Evolutionary conservation across 192 early-diverging fungal species (phyloP).

Genomic region (Podila epicladia): DNA sequence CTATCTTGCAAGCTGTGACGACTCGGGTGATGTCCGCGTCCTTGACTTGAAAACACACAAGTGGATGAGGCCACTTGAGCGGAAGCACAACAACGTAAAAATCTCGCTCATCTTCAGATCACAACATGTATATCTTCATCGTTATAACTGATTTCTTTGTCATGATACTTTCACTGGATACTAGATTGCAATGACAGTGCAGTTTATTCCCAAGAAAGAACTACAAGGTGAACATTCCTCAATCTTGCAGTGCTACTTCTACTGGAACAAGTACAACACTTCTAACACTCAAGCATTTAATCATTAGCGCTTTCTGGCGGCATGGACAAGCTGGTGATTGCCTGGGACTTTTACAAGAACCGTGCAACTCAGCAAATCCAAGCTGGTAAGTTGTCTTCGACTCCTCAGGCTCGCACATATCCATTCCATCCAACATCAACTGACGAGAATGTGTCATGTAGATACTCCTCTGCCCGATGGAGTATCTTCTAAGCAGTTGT

Average conservation of each 20-base stretch:
- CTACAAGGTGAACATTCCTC: constrained; percentile 50
- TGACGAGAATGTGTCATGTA: not conserved
- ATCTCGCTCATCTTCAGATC: not conserved
- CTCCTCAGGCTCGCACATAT: not conserved
- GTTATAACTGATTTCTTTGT: not conserved
- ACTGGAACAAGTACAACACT: not conserved
- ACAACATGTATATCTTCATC: too few species aligned
- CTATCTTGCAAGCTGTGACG: constrained; percentile 57
- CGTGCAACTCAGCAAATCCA: constrained; percentile 41
- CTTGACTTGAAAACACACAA: constrained; percentile 59
- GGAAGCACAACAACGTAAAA: constrained; percentile 57
- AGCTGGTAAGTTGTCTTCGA: constrained; percentile 43
- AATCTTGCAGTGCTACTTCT: not conserved
- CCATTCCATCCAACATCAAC: too few species aligned
- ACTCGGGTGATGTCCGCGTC: constrained; percentile 57
- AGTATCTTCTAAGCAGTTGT: constrained; percentile 50
- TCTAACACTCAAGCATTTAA: not conserved
- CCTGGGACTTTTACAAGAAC: constrained; percentile 62
- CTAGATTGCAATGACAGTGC: constrained; percentile 61
- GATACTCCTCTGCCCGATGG: constrained; percentile 25
- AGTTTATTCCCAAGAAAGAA: constrained; percentile 56
- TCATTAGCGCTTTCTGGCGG: constrained; percentile 60
- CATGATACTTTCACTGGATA: not conserved
- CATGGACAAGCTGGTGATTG: constrained; percentile 57
- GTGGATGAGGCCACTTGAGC: constrained; percentile 50